Evolutionary conservation across 192 early-diverging fungal genomes (phyloP), one percentile per base, ranked within the genome.

Genomic region (Linnemannia exigua): DNA sequence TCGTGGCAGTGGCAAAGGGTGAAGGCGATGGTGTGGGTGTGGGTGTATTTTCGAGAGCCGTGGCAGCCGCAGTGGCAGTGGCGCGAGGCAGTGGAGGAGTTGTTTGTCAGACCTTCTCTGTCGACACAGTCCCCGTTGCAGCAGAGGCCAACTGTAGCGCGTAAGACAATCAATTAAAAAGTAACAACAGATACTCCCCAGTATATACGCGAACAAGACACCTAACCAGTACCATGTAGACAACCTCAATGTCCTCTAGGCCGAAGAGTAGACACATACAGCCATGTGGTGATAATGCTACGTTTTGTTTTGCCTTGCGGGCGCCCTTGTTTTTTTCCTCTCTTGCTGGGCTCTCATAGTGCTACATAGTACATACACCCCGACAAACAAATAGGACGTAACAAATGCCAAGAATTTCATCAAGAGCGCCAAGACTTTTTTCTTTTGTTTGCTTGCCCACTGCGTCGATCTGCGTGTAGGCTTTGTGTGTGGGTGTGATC

Each of bases 361-460:
- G 14, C 28, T n/a, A n/a, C n/a, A 7, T n/a, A 25, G 14, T 50
- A 50, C 17, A 58, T 31, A 63, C 11, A 15, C n/a, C n/a, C n/a
- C 14, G 25, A 2, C 25, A 31, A 3, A 12, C 8, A 25, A 14
- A 31, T n/a, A 63, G 28, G 31, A 63, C n/a, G n/a, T 12, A 31
- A 31, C 25, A 31, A 31, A 63, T 63, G 25, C 58, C 58, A 63
- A 63, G 58, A 11, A 63, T 31, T 31, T 63, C 58, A 31, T 31
- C 28, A 31, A 63, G 28, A 63, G 58, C 58, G 58, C 58, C 58
- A 63, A 63, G 58, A 63, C 58, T 63, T 63, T 63, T 25, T 22
- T 22, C n/a, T n/a, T 11, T 28, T 22, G 2, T 11, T 52, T 54
- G 19, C 7, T 54, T 22, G 2, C 25, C 12, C 58, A 15, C 31